Base-by-base conservation (phyloP, 1,139 yeast species). In the Suhomyces anneliseae region DNA sequence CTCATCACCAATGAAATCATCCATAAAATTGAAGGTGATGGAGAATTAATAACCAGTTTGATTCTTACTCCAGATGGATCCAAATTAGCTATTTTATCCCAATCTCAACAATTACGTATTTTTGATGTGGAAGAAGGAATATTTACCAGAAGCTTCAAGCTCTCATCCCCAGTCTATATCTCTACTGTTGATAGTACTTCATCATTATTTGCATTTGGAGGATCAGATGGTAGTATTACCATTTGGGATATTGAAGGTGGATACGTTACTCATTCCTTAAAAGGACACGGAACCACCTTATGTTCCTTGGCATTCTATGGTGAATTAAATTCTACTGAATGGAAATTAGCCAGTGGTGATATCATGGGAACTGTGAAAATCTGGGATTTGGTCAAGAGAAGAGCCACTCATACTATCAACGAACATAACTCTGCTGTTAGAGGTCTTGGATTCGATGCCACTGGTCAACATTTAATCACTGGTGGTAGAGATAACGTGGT, bases 211-310 rank as follows among this genome's bases (percentile, higher is more conserved):
- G 96, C 97, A 34, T 85, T 95, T 59, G 99, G 99, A 42, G 93
- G 96, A 41, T 87, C 97, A 0, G 99, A 95, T 64, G 98, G 99
- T 43, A 81, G 83, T 36, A 87, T 92, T 19, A 85, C 90, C 43
- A 96, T 95, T 2, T 90, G 96, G 87, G 99, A 93, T 65, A 78
- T 93, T 39, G 92, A 83, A 54, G 92, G 92, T 34, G 95, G 95
- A 1, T 90, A 79, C 55, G 81, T 87, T 2, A 93, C 99, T 0
- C 99, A 93, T 67, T 85, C 90, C 14, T 78, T 93, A 52, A 86
- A 89, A 63, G 98, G 99, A 0, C 99, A 95, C 65, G 96, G 96
- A 19, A 85, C 95, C n/a, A 87, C 96, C 7, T 78, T 93, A 39
- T 87, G 96, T 48, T 82, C 95, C 3, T 68, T 93, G 47, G 69